Percentiles rank a stretch among this genome's conserved stretches.
Evolutionary conservation across 768 basidiomycete species (phyloP).

Genomic region (Mycena galopus): DNA sequence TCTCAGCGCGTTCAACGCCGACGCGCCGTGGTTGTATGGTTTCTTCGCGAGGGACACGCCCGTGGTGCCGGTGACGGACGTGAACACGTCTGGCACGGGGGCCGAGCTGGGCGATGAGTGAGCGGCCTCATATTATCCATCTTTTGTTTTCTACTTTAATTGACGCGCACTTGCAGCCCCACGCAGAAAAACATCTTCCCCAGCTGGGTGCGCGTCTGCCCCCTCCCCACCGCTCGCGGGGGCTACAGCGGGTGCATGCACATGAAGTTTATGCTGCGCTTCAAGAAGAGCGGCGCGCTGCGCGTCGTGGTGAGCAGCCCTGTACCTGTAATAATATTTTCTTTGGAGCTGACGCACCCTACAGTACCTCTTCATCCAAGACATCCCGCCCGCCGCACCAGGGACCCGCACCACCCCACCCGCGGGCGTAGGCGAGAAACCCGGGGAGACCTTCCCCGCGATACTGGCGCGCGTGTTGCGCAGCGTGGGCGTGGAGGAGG

Average conservation of each 20-base stretch:
- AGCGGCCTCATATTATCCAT: not conserved
- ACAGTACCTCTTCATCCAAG: conserved; percentile 77
- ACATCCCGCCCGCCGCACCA: conserved; percentile 47
- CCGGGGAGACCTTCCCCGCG: conserved; percentile 31
- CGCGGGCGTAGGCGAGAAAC: conserved; percentile 26
- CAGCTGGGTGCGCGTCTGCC: conserved; percentile 63
- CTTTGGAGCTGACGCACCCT: not conserved
- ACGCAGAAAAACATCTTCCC: conserved; percentile 61
- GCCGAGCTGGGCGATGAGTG: conserved; percentile 42
- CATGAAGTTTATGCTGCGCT: conserved; percentile 64
- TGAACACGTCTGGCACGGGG: conserved; percentile 50
- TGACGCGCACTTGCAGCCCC: not conserved
- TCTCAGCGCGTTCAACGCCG: conserved; percentile 65
- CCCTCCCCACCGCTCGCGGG: conserved; percentile 51
- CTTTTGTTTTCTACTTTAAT: not conserved
- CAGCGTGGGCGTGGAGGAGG: conserved; percentile 32
- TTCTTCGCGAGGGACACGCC: conserved; percentile 66
- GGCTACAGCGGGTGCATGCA: conserved; percentile 58
- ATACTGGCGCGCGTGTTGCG: conserved; percentile 21
- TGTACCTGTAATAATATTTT: not conserved
- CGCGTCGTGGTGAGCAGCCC: conserved; percentile 62
- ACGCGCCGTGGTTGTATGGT: conserved; percentile 67
- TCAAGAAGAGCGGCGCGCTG: conserved; percentile 69
- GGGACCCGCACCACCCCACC: not conserved
- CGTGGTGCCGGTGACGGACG: conserved; percentile 66